Base-by-base conservation (phyloP, 768 basidiomycete species). In the Leccinum obscurum region DNA sequence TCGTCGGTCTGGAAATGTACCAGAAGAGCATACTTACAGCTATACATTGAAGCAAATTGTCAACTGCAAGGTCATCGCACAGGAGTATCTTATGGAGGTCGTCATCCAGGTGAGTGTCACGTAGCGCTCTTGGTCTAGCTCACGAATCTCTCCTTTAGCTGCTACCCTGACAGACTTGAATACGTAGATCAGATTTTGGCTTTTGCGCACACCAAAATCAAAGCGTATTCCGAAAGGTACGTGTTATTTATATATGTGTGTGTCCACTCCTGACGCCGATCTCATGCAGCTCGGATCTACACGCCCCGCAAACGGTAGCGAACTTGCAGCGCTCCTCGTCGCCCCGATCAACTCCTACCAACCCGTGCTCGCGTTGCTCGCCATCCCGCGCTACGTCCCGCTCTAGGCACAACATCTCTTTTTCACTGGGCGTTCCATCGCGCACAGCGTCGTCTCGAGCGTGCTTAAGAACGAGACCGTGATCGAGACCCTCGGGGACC, bases 401-500 rank as follows among this genome's bases (percentile, higher is more conserved):
- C 84, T 99, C 3, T 84, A 98, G 26, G 78, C 83, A n/a, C 85
- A 85, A 30, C 97, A 99, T 71, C 85, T 96, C 4, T 97, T 92
- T 78, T 85, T 88, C 0, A 96, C 94, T 0, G 85, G 97, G 3
- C 87, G 93, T 3, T 88, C 93, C 6, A 93, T 99, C 48, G 93
- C 95, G 0, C 96, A 98, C 70, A 93, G 95, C 4, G 86, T 99
- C 63, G 88, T 98, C 35, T 93, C 94, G 3, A 93, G 90, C 9
- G 91, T 98, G 0, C 83, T 99, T 52, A 97, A 97, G 81, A 98
- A 97, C 72, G 95, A 97, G 72, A 99, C 97, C 3, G 81, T 95
- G 32, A 89, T 98, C 61, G 95, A 98, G 72, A 85, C 88, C 0
- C 90, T 92, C 0, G 95, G 97, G 65, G 97, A 99, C 64, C 95